Conservation (phyloP, 78 protist genomes). For the Isochrysis galbana region DNA sequence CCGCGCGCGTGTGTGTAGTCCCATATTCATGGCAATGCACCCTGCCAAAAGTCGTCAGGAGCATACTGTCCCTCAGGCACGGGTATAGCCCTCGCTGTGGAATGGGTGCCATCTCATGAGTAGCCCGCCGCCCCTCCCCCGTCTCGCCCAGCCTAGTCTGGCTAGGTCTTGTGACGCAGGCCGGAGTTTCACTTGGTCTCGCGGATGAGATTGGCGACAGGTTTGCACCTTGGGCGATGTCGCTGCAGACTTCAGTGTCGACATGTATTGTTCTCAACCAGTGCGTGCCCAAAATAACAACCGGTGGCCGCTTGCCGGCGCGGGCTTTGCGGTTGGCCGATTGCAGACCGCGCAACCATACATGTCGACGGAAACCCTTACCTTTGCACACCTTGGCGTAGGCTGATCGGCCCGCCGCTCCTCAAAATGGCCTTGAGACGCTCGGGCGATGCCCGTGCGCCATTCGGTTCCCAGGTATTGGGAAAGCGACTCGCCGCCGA, state of each 20-base stretch:
- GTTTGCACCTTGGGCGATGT: background rate
- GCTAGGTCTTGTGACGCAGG: constrained; percentile 2
- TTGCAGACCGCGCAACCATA: background rate
- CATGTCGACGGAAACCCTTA: background rate
- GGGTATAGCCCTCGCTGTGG: background rate
- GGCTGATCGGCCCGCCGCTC: background rate
- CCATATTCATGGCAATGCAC: too few species aligned
- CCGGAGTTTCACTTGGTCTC: background rate
- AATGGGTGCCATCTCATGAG: background rate
- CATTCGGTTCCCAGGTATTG: too few species aligned
- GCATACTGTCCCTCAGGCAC: background rate
- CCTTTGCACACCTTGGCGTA: background rate
- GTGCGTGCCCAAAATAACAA: too few species aligned
- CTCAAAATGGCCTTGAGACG: background rate
- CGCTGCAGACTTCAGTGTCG: background rate
- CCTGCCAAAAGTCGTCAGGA: too few species aligned
- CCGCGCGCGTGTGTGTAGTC: too few species aligned
- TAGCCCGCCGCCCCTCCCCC: background rate
- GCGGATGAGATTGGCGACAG: background rate
- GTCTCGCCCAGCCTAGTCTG: background rate
- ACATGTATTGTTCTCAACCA: background rate
- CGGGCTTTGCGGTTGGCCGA: background rate
- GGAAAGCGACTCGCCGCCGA: too few species aligned
- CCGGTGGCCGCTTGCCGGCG: background rate
- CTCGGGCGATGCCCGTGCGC: background rate